phyloP scores from a whole-genome alignment of 208 protist genomes.

The Leishmania major region DNA sequence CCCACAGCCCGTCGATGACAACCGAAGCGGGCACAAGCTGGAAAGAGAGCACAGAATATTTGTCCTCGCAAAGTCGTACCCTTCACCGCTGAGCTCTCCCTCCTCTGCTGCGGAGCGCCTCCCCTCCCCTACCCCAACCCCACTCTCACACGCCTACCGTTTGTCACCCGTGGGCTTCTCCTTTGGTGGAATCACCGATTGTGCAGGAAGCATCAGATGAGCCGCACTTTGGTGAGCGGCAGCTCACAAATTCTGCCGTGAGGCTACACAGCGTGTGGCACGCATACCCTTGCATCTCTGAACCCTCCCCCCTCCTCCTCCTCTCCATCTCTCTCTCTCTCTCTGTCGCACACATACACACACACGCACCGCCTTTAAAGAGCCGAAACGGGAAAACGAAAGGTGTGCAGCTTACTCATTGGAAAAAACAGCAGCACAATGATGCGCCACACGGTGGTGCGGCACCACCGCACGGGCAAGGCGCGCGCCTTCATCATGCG shows the following conservation, averaged over 20 bases:
- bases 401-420: neutral
- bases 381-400: neutral
- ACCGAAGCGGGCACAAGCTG: no score
- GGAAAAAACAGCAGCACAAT: slow-evolving; percentile 21
- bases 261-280: neutral
- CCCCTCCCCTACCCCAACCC: neutral
- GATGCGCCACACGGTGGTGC: slow-evolving; percentile 54
- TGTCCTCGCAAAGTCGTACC: neutral
- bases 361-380: neutral
- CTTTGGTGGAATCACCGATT: neutral
- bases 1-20: no score
- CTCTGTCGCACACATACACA: neutral
- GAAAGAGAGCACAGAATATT: no score
- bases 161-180: no score
- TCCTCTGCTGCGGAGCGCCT: neutral
- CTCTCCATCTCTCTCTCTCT: neutral
- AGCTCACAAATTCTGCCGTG: neutral
- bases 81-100: neutral
- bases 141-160: no score
- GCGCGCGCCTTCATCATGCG: slow-evolving; percentile 81
- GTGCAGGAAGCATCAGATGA: neutral
- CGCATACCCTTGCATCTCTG: neutral
- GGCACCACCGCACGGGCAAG: slow-evolving; percentile 76
- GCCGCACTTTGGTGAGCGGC: neutral
- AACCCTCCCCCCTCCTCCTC: neutral